Conservation (phyloP, 2,329 filamentous ascomycete species). For the Colletotrichum sp. region DNA sequence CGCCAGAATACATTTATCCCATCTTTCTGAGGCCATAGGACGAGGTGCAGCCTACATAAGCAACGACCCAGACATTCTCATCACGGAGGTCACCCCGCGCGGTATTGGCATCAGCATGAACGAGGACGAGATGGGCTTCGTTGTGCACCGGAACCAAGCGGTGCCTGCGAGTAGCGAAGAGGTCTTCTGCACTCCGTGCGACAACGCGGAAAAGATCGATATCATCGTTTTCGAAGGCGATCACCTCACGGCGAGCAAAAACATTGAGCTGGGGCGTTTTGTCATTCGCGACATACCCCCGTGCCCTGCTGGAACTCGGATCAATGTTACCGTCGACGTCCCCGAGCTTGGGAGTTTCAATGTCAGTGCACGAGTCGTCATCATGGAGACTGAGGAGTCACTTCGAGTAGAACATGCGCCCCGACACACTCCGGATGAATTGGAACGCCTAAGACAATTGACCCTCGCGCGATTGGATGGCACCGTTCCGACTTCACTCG, state of each 20-base stretch:
- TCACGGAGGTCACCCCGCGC: not conserved
- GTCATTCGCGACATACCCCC: not conserved
- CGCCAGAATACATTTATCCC: not conserved
- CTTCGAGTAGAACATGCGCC: not conserved
- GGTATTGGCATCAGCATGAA: not conserved
- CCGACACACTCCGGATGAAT: not conserved
- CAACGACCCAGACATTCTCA: not conserved
- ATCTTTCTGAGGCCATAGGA: not conserved
- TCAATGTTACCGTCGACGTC: not conserved
- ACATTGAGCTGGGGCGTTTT: not conserved
- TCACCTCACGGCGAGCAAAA: not conserved
- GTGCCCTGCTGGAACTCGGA: not conserved
- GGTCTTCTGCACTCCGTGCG: not conserved
- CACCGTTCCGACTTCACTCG: not conserved
- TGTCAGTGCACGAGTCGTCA: not conserved
- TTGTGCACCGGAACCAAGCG: not conserved
- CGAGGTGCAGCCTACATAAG: not conserved
- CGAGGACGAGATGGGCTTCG: not conserved
- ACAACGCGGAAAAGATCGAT: not conserved
- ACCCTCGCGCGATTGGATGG: not conserved
- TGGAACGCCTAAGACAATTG: not conserved
- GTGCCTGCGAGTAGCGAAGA: not conserved
- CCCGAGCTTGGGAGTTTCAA: not conserved
- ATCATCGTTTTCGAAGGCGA: not conserved
- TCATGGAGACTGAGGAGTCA: not conserved